Evolutionary conservation across 352 stramenopile species (phyloP).

Genomic region (Pythium phragmitis): DNA sequence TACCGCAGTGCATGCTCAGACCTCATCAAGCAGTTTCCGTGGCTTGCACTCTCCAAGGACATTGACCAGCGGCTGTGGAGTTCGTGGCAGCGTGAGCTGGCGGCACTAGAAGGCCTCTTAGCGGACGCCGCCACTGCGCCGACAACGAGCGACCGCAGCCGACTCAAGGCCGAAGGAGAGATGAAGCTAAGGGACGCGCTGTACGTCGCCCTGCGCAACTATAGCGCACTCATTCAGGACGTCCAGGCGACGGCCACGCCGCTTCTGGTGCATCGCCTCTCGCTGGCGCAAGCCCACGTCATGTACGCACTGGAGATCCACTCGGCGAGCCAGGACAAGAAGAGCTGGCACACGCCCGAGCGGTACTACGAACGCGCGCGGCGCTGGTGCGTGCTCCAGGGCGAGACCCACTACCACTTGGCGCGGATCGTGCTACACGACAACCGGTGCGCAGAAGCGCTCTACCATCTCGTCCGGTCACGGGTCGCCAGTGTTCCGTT

Average conservation of each 20-base stretch:
- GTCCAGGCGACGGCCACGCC: slow-evolving; percentile 19
- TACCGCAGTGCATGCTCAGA: slow-evolving; percentile 20
- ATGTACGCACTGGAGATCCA: slow-evolving; percentile 28
- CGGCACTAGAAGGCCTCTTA: slow-evolving; percentile 28
- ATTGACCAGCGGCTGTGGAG: slow-evolving; percentile 60
- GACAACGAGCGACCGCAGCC: not conserved
- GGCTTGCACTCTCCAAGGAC: slow-evolving; percentile 23
- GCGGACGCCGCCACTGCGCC: not conserved
- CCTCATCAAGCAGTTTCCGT: slow-evolving; percentile 24
- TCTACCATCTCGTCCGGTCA: slow-evolving; percentile 27
- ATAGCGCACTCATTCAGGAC: slow-evolving; percentile 26
- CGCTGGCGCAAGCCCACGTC: slow-evolving; percentile 22
- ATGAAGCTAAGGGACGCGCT: slow-evolving; percentile 24
- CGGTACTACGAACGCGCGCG: slow-evolving; percentile 26
- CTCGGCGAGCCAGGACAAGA: slow-evolving; percentile 6
- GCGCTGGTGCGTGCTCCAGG: slow-evolving; percentile 11
- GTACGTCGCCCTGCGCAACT: slow-evolving; percentile 22
- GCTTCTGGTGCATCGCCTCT: slow-evolving; percentile 26
- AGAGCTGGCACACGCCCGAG: slow-evolving; percentile 25
- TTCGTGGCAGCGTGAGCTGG: slow-evolving; percentile 65
- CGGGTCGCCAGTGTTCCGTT: slow-evolving; percentile 5
- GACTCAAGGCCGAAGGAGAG: slow-evolving; percentile 5
- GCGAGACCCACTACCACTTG: slow-evolving; percentile 26
- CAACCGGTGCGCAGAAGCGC: slow-evolving; percentile 17
- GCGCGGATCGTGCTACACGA: slow-evolving; percentile 27